These are phyloP conservation scores for Lagenidium giganteum DNA, from an alignment of 352 stramenopile genomes.

Conservation along the genomic window DNA sequence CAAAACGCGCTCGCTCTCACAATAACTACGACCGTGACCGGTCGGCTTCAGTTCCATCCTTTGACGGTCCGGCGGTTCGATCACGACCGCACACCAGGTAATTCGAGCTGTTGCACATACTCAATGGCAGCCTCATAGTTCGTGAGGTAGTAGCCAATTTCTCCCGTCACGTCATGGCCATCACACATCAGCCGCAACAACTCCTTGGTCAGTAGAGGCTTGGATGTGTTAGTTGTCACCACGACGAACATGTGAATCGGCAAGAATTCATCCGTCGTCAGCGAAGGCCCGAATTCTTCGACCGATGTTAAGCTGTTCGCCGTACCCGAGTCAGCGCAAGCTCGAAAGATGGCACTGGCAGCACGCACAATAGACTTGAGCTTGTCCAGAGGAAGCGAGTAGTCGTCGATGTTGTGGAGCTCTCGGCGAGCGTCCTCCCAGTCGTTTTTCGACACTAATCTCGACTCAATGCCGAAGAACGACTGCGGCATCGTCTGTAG, in stretches of 20 bases:
- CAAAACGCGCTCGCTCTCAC: too few relatives aligned
- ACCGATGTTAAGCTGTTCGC: constrained; percentile 25
- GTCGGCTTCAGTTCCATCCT: too few relatives aligned
- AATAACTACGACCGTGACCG: too few relatives aligned
- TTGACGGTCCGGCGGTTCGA: too few relatives aligned
- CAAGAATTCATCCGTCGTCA: constrained; percentile 68
- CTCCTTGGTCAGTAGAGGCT: constrained; percentile 45
- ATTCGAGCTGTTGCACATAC: too few relatives aligned
- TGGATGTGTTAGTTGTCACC: constrained; percentile 39
- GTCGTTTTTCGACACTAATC: constrained; percentile 38
- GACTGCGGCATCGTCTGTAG: constrained; percentile 45
- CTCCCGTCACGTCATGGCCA: constrained; percentile 46
- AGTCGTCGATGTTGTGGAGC: constrained; percentile 46
- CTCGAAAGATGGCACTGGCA: constrained; percentile 45
- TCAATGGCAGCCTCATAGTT: constrained; percentile 66
- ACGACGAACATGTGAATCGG: constrained; percentile 55
- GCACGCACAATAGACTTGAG: constrained; percentile 64
- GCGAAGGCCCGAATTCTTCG: constrained; percentile 31
- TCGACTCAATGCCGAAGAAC: constrained; percentile 46
- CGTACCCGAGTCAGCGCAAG: constrained; percentile 18
- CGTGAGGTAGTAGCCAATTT: constrained; percentile 72
- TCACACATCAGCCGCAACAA: constrained; percentile 53
- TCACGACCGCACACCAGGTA: too few relatives aligned
- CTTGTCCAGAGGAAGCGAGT: constrained; percentile 60
- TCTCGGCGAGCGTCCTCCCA: constrained; percentile 55